Evolutionary conservation across 352 stramenopile genomes (phyloP).

Genomic region (Phytophthora palmivora): DNA sequence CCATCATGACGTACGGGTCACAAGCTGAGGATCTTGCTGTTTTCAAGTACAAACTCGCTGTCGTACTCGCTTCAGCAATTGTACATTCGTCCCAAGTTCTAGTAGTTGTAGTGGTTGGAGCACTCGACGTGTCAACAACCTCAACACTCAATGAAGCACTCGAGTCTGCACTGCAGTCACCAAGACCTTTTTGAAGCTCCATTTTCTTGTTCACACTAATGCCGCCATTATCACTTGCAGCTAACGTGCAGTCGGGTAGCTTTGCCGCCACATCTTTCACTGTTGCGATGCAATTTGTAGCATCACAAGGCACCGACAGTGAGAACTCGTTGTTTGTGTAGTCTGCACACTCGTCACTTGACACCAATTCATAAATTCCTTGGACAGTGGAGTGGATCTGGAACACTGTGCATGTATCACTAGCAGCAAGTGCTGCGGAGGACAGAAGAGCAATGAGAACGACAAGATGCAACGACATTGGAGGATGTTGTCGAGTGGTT

Average conservation of each 20-base stretch:
- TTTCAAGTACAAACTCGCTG: slow-evolving; percentile 12
- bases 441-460: background rate
- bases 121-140: slow-evolving; percentile 1
- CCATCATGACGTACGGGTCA: slow-evolving; percentile 5
- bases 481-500: background rate
- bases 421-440: background rate
- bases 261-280: slow-evolving; percentile 10
- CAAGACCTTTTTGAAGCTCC: slow-evolving; percentile 10
- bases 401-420: slow-evolving; percentile 16
- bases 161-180: slow-evolving; percentile 6
- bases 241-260: slow-evolving; percentile 17
- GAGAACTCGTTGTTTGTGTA: slow-evolving; percentile 7
- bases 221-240: slow-evolving; percentile 14
- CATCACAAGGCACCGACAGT: slow-evolving; percentile 17
- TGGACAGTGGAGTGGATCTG: slow-evolving; percentile 27
- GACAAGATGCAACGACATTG: background rate
- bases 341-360: slow-evolving; percentile 13
- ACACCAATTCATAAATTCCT: slow-evolving; percentile 3
- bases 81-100: slow-evolving; percentile 4
- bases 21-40: slow-evolving; percentile 9
- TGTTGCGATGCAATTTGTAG: background rate
- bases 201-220: slow-evolving; percentile 17
- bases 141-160: slow-evolving; percentile 9
- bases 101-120: background rate
- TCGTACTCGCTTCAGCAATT: slow-evolving; percentile 10